Evolutionary conservation across 306 rosid genomes (phyloP).

Genomic region (Pterocarpus santalinus): DNA sequence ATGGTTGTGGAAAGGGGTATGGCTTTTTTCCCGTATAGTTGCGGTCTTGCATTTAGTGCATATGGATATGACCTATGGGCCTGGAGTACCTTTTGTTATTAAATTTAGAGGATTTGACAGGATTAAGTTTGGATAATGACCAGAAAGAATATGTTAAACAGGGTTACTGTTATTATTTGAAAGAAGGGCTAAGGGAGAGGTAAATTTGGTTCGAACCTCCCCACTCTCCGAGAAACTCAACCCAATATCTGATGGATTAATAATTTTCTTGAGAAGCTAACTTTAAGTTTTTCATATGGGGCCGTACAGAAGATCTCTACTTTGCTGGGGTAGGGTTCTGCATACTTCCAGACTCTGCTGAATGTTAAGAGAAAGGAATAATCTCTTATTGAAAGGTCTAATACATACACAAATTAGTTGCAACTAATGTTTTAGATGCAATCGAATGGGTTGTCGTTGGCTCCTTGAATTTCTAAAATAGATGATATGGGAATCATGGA

Average conservation of each 20-base stretch:
- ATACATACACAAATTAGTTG: neutral
- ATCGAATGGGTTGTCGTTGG: neutral
- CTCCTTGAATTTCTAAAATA: neutral
- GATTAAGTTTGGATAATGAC: neutral
- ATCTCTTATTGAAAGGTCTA: neutral
- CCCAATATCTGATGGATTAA: slow-evolving; percentile 3
- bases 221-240: neutral
- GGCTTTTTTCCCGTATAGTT: neutral
- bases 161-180: neutral
- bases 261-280: neutral
- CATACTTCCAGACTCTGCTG: neutral
- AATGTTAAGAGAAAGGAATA: neutral
- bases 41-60: neutral
- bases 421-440: slow-evolving; percentile 7
- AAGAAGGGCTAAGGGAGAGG: neutral
- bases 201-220: neutral
- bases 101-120: slow-evolving; percentile 13
- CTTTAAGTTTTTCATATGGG: neutral
- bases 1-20: neutral
- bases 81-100: neutral
- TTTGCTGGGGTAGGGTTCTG: slow-evolving; percentile 4
- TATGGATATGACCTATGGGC: neutral
- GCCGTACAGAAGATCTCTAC: slow-evolving; percentile 2
- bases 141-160: neutral
- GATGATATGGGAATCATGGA: neutral